Conservation (phyloP, 2,329 filamentous ascomycete genomes). For the Penicillium carneum region DNA sequence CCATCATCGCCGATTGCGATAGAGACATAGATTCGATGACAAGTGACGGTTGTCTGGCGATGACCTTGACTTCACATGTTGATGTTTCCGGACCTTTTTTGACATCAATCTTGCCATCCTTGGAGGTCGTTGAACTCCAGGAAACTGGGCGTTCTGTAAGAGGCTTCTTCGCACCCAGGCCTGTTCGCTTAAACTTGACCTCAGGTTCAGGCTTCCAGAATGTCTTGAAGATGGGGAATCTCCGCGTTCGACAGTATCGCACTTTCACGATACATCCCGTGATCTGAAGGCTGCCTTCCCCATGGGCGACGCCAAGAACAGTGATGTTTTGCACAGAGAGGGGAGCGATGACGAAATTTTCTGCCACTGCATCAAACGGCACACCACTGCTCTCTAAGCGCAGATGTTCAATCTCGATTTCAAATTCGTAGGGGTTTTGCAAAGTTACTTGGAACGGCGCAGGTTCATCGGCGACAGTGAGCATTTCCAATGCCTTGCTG, state of each 20-base stretch:
- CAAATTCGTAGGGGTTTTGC: constrained; percentile 93
- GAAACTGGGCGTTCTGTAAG: constrained; percentile 55
- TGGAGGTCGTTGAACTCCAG: constrained; percentile 53
- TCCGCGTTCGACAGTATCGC: constrained; percentile 78
- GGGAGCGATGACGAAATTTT: constrained; percentile 75
- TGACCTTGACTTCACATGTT: constrained; percentile 70
- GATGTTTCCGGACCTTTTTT: constrained; percentile 48
- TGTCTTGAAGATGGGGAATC: constrained; percentile 82
- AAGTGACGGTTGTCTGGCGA: constrained; percentile 78
- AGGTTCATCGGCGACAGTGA: constrained; percentile 79
- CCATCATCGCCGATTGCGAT: constrained; percentile 85
- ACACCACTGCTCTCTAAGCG: constrained; percentile 76
- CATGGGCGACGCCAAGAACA: constrained; percentile 71
- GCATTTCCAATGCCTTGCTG: constrained; percentile 64
- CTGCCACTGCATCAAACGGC: constrained; percentile 70
- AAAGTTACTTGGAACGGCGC: constrained; percentile 81
- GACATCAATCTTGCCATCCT: constrained; percentile 42
- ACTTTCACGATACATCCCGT: constrained; percentile 81
- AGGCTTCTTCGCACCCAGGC: constrained; percentile 65
- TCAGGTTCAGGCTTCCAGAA: constrained; percentile 76
- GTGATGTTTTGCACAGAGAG: constrained; percentile 82
- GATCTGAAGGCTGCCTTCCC: constrained; percentile 73
- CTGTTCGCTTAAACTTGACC: constrained; percentile 77
- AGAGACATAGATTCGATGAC: constrained; percentile 78
- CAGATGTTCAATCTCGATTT: constrained; percentile 85